Evolutionary conservation across 805 yeast species (phyloP), one percentile per base, ranked within the genome.

Genomic region (Candida golubevii): DNA sequence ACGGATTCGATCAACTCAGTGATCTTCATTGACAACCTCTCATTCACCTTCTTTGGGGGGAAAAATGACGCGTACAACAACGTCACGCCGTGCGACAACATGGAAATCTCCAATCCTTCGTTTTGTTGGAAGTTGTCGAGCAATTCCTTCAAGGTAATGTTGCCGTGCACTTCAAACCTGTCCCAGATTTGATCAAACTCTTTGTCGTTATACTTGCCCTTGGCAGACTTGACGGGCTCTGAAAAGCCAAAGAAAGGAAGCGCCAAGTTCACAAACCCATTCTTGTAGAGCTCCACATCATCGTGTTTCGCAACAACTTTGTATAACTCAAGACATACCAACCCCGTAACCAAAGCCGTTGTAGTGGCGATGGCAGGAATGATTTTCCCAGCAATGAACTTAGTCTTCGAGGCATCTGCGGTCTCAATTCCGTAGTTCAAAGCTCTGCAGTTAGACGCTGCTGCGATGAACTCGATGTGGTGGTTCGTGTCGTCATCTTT

Each of bases 281-380:
- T 91, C 71, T 88, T 90, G 69, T 82, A 90, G 53, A 83, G 82
- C 62, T 90, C 97, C 54, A 91, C 77, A 54, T 83, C 82, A 33
- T 73, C 77, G 59, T 83, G 80, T 12, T 78, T 77, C 58, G 84
- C 95, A 36, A 81, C 87, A 51, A 93, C 91, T 72, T 93, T 93
- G 73, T 87, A 86, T 46, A 91, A 73, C 68, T 93, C 99, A 54
- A 93, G 71, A 58, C 95, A 87, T 23, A 89, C 95, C 58, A 93
- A 74, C 38, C 99, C 99, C 7, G 99, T 88, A 18, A 93, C 99
- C 55, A 90, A 72, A 8, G 97, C 95, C n/a, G 99, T 93, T 1
- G 99, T 93, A 2, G 99, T 93, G 32, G 99, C 99, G 72, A 93
- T 93, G 15, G 99, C 99, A 12, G 99, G 99, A 54, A 93, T 93